Conservation (phyloP, 805 yeast genomes). For the Saturnispora serradocipensis region DNA sequence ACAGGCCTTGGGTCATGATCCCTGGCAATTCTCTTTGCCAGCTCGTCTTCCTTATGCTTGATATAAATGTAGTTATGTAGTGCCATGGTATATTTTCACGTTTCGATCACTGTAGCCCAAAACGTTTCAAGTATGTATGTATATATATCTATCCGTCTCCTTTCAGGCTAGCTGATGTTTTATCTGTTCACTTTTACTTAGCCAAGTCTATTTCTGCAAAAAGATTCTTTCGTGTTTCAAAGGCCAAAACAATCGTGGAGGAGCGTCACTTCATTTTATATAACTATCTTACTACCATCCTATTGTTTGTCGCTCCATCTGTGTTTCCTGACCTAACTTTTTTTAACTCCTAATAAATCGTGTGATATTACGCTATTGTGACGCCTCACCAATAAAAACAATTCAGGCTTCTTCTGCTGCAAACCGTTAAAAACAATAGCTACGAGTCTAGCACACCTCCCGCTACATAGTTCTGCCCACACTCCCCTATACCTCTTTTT, state of each 20-base stretch:
- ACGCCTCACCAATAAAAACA: neutral
- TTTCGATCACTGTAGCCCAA: neutral
- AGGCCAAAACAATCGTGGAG: neutral
- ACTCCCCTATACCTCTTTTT: too few species aligned
- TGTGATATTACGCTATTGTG: neutral
- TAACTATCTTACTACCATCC: neutral
- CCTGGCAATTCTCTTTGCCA: constrained; percentile 30
- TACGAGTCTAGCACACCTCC: too few species aligned
- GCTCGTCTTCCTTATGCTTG: constrained; percentile 30
- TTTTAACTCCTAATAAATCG: neutral
- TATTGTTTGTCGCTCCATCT: neutral
- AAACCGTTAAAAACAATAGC: neutral
- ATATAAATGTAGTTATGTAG: constrained; percentile 36
- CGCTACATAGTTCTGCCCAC: too few species aligned
- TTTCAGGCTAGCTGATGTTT: too few species aligned
- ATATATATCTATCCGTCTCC: neutral
- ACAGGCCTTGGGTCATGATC: constrained; percentile 26
- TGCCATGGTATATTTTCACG: constrained; percentile 26
- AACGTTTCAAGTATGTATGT: neutral
- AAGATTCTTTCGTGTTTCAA: neutral
- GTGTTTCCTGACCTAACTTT: neutral
- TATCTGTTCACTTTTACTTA: too few species aligned
- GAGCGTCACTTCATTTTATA: neutral
- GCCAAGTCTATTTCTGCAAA: too few species aligned
- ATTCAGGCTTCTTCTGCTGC: neutral